Base-by-base conservation (phyloP, 768 basidiomycete species). In the Kockovaella imperatae region DNA sequence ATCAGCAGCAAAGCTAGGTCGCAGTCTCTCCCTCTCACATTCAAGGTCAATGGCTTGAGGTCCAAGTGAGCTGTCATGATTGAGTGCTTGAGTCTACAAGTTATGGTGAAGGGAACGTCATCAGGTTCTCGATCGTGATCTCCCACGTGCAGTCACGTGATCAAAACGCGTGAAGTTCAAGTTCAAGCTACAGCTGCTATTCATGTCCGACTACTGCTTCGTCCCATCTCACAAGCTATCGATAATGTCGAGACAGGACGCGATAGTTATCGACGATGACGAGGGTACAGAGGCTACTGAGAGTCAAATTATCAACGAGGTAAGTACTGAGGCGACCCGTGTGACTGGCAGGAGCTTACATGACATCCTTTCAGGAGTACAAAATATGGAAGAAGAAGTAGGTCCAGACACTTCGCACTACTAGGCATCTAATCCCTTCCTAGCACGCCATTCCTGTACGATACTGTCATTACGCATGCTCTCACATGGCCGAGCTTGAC, bases 401-500 rank as follows among this genome's bases (percentile, higher is more conserved):
- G 40, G 52, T 21, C 11, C 20, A 18, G 7, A 17, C 25, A 4
- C 32, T 35, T 17, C 20, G n/a, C 17, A 44, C 28, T 7, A 45
- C 15, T 2, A 2, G 34, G 15, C 23, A 32, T 20, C 8, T 8
- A 14, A 26, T 48, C 49, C 17, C 46, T 35, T 5, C 11, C 31
- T 75, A 93, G 91, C 73, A 88, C 91, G 45, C 93, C 91, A 11
- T 97, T 93, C 74, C 80, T 97, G 13, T 99, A 99, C 71, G 95
- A 99, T 72, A 78, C 93, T 20, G 87, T 99, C 56, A 84, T 99
- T 62, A 96, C 93, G 1, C 93, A 97, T 69, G 93, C 93, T 26
- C 77, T 97, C 42, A 89, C 95, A 72, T 99, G 95, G 95, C 95
- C 95, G 17, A 88, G 84, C 64, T 70, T 99, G 64, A 99, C 95